Base-by-base conservation (phyloP, 2,329 filamentous ascomycete genomes). In the Stemphylium beticola region DNA sequence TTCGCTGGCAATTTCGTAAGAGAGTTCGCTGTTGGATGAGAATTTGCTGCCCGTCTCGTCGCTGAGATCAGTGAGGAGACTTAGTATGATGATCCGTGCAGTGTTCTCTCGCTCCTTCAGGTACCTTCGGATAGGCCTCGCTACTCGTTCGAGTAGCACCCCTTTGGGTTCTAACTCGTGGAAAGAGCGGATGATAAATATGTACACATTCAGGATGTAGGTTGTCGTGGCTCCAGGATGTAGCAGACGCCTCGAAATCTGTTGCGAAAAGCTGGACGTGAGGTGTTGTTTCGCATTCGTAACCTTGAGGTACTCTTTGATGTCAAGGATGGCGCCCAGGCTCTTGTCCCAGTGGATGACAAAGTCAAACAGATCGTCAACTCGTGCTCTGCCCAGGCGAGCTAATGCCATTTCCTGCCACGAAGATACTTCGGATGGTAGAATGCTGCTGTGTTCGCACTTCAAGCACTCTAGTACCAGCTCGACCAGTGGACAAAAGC, bases 81-180 rank as follows among this genome's bases (percentile, higher is more conserved):
- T 90, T 0, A 85, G 85, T 40, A 93, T 90, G 24, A 93, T 89
- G 43, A 92, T 88, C 22, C 87, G 84, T 34, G 91, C 89, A 1
- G 90, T 90, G 69, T 93, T 90, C 56, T 92, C 89, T 49, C 89
- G 83, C 54, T 88, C 87, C 64, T 89, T 89, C 12, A 93, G 78
- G 64, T 93, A 93, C n/a, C 88, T 74, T 58, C 91, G 87, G 37
- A 93, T 81, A 0, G 88, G 87, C 42, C 86, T 84, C 8, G 89
- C 88, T 39, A 93, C 89, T 34, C 89, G 84, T 66, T 90, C 87
- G 3, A 93, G 81, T 6, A 93, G 78, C 1, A 93, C 90, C 58
- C 91, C 90, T 44, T 90, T 91, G 44, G 89, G 84, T 66, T 93
- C 90, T 4, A 93, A 79, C 22, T 85, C 83, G 66, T 91, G 87